Evolutionary conservation across 208 protist genomes (phyloP), one percentile per base, ranked within the genome.

Genomic region (Strigomonas culicis): DNA sequence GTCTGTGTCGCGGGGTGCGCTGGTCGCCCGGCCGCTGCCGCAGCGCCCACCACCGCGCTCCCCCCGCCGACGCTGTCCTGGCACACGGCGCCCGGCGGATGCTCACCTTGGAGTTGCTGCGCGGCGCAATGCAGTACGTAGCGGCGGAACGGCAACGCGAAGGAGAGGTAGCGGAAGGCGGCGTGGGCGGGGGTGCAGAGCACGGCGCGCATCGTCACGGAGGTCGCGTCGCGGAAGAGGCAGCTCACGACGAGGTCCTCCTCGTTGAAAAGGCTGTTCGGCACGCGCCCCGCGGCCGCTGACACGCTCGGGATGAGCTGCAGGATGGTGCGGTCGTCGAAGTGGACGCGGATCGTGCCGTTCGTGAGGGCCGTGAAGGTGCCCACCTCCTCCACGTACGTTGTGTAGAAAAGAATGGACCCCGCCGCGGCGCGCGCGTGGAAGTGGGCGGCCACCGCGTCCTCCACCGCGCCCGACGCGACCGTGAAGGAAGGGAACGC

Each of bases 301-400:
- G 30, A 36, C 7, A 53, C 58, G n/a, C 79, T 86, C 0, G 88
- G 88, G 15, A 86, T 66, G n/a, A 94, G 65, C 17, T 74, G 76
- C 21, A 94, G 68, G 55, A 94, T 71, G 17, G 85, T 89, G 47
- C 88, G 84, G 53, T 94, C 88, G 59, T 89, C 79, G 59, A 94
- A 94, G 61, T 81, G 76, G 62, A 72, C 83, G 13, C 88, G 85
- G 27, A 90, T 66, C 30, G 77, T 82, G 41, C 88, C 88, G 77
- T 94, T 94, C 21, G 82, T 90, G 17, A 91, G 71, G 0, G 88
- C 88, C 4, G 83, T 82, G 67, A 94, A 94, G 51, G 66, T 86
- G 34, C 85, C 88, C 10, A 94, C 71, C 30, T 77, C 83, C 17
- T 92, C 85, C n/a, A 94, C 74, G 10, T 67, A 78, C 31, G 66